Evolutionary conservation across 2,329 filamentous ascomycete species (phyloP), one percentile per base, ranked within the genome.

Genomic region (Cercospora sp.): DNA sequence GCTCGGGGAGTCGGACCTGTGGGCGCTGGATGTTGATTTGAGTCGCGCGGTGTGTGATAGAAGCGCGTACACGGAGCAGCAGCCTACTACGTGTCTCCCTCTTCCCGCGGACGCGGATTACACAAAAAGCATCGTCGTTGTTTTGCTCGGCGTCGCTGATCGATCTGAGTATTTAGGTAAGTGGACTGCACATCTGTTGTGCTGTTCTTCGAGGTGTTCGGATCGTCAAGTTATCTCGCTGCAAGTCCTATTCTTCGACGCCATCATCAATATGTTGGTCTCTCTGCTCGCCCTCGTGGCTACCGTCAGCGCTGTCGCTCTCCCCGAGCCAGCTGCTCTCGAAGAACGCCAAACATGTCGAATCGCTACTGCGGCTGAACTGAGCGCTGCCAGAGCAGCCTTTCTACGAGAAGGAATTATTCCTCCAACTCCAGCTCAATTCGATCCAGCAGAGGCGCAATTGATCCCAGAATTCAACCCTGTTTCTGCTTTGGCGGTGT

Each of bases 401-500:
- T 72, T 75, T 64, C 58, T 60, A 1, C 51, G 63, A 16, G 68
- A 72, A 3, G 66, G 67, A 36, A 58, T 75, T 10, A 68, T 74
- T 9, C 72, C 73, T 30, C 67, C 45, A 33, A 64, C 60, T n/a
- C 65, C 61, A 26, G 61, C 60, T 4, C 36, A 64, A 18, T 67
- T 64, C 61, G 30, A 60, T 13, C 61, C 48, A 8, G 36, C 26
- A 9, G 58, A 59, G n/a, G 53, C 53, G 23, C 63, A 72, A 57
- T 51, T 75, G 23, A 67, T 74, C 13, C 70, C 70, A 1, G 57
- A 60, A 8, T 72, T 75, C 66, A 48, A 69, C 8, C 73, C 73
- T 3, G 69, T 55, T 4, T 48, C 67, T 18, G 64, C 59, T 8
- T 66, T 75, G 55, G 33, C 64, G 7, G 72, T 66, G 5, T 39